Conservation (phyloP, 2,329 filamentous ascomycete genomes). For the Penicillium sp. region DNA sequence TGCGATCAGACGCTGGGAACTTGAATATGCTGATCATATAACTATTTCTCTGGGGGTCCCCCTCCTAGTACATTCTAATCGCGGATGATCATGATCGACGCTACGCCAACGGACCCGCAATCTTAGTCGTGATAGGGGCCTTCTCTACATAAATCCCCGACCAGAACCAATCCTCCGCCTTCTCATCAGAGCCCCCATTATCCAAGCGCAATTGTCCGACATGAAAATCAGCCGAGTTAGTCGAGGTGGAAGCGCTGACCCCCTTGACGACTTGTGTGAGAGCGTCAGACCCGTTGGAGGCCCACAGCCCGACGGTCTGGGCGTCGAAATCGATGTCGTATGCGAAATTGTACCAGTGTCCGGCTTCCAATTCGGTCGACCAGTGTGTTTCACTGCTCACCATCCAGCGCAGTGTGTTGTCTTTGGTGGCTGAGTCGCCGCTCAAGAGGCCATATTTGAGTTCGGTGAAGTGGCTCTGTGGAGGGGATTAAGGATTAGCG, state of each 20-base stretch:
- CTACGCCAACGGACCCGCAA: slow-evolving; percentile 36
- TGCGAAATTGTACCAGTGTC: slow-evolving; percentile 75
- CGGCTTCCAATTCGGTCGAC: slow-evolving; percentile 64
- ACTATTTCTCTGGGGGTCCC: neutral
- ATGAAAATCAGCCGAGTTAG: slow-evolving; percentile 74
- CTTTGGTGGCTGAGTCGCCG: slow-evolving; percentile 54
- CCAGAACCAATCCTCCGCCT: slow-evolving; percentile 71
- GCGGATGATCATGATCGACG: no score
- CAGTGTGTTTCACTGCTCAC: slow-evolving; percentile 65
- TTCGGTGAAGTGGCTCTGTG: slow-evolving; percentile 74
- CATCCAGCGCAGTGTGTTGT: slow-evolving; percentile 66
- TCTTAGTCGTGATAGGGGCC: slow-evolving; percentile 49
- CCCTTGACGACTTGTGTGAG: slow-evolving; percentile 64
- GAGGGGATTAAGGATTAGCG: slow-evolving; percentile 16
- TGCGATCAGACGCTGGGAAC: neutral
- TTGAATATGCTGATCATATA: no score
- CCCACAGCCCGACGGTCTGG: slow-evolving; percentile 69
- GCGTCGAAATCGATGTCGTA: slow-evolving; percentile 72
- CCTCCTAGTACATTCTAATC: no score
- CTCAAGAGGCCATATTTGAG: slow-evolving; percentile 64
- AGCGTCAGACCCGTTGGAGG: slow-evolving; percentile 65
- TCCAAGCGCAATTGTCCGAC: slow-evolving; percentile 70
- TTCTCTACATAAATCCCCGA: slow-evolving; percentile 72
- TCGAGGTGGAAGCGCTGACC: slow-evolving; percentile 63
- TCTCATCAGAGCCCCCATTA: slow-evolving; percentile 56